Conservation (phyloP, 2,329 filamentous ascomycete genomes). For the Cytospora schulzeri region DNA sequence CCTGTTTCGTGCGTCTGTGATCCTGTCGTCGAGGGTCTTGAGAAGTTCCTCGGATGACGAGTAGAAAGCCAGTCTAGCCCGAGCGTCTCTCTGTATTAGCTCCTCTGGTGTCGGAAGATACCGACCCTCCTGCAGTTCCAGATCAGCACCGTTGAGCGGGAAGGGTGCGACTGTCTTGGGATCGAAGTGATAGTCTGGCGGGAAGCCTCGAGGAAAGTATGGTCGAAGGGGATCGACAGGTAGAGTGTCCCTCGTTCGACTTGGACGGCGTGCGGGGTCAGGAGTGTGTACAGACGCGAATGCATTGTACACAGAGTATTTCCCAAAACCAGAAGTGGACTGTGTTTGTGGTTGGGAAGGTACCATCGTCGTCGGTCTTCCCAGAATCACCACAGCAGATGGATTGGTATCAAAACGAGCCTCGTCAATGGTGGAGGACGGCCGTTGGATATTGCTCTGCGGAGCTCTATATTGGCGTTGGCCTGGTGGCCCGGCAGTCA, state of each 20-base stretch:
- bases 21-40: conserved; percentile 37
- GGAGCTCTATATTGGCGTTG: conserved; percentile 50
- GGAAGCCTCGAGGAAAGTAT: conserved; percentile 39
- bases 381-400: background rate
- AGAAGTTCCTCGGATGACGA: conserved; percentile 40
- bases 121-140: conserved; percentile 31
- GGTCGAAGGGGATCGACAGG: conserved; percentile 32
- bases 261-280: conserved; percentile 18
- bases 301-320: conserved; percentile 26
- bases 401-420: background rate
- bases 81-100: conserved; percentile 33
- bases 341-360: background rate
- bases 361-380: background rate
- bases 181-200: conserved; percentile 34
- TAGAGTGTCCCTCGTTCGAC: conserved; percentile 36
- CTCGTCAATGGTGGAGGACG: conserved; percentile 3
- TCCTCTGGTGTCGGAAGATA: conserved; percentile 30
- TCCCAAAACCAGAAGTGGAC: conserved; percentile 20
- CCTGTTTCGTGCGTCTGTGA: conserved; percentile 38
- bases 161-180: conserved; percentile 21
- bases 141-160: conserved; percentile 27
- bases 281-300: conserved; percentile 16
- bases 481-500: conserved; percentile 58
- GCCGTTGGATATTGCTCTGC: conserved; percentile 31
- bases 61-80: conserved; percentile 43